Conservation (phyloP, 2,329 filamentous ascomycete species). For the Epicoccum sorghinum region DNA sequence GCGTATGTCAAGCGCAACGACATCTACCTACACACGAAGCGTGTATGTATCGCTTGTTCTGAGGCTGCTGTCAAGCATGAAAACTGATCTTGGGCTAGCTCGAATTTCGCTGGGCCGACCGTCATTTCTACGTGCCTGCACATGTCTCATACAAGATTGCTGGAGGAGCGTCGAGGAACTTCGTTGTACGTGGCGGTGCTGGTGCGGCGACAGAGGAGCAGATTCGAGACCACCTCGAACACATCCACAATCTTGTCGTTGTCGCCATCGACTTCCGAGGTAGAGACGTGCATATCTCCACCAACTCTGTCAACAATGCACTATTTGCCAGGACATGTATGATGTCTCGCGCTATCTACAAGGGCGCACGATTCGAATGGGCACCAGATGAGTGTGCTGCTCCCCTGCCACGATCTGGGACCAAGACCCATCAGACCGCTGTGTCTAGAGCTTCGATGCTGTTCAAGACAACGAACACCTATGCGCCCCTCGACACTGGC, state of each 20-base stretch:
- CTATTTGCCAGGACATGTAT: conserved; percentile 79
- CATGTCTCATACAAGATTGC: conserved; percentile 70
- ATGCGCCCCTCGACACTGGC: conserved; percentile 39
- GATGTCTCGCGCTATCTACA: conserved; percentile 72
- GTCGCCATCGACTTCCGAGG: conserved; percentile 66
- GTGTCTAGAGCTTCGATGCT: conserved; percentile 22
- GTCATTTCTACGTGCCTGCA: conserved; percentile 69
- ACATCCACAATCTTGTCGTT: conserved; percentile 80
- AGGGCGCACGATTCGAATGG: conserved; percentile 72
- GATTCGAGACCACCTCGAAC: conserved; percentile 76
- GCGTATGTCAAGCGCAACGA: conserved; percentile 68
- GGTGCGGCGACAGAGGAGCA: conserved; percentile 64
- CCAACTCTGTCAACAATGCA: conserved; percentile 78
- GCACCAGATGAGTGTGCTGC: conserved; percentile 74
- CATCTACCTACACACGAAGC: conserved; percentile 71
- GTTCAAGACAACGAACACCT: conserved; percentile 36
- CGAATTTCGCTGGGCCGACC: conserved; percentile 71
- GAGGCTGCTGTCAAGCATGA: not conserved
- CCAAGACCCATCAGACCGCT: conserved; percentile 17
- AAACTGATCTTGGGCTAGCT: conserved; percentile 56
- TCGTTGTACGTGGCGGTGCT: conserved; percentile 68
- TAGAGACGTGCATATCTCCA: conserved; percentile 70
- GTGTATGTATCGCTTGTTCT: conserved; percentile 56
- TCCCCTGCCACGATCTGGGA: conserved; percentile 52
- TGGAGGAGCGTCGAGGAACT: conserved; percentile 73